phyloP scores from a whole-genome alignment of 1,139 yeast genomes.

The Kurtzmaniella quercitrusa region DNA sequence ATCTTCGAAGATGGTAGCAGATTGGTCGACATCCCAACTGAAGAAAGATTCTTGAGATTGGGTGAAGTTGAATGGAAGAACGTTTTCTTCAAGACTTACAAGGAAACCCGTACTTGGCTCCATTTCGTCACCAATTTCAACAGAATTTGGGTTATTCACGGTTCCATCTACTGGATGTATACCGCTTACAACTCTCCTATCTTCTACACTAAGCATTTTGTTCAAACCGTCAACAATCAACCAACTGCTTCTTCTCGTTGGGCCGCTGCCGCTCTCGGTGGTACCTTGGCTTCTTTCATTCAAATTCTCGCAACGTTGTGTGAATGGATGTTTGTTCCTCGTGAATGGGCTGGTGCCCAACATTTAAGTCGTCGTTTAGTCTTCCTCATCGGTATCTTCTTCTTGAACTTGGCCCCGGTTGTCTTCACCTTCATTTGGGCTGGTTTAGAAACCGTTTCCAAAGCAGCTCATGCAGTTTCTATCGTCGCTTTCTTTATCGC shows the following conservation, averaged over 20 bases:
- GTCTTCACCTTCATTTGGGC: conserved; percentile 84
- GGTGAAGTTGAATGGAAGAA: conserved; percentile 93
- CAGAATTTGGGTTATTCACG: conserved; percentile 96
- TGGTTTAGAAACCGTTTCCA: conserved; percentile 63
- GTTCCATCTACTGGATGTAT: conserved; percentile 90
- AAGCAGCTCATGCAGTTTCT: conserved; percentile 76
- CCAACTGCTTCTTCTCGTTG: conserved; percentile 87
- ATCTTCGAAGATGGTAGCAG: conserved; percentile 88
- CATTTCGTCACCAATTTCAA: conserved; percentile 93
- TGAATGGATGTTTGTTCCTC: conserved; percentile 96
- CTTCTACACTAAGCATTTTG: conserved; percentile 80
- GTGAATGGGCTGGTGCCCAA: conserved; percentile 99
- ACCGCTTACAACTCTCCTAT: conserved; percentile 90
- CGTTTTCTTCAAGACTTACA: conserved; percentile 94
- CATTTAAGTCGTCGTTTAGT: conserved; percentile 84
- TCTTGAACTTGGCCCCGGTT: conserved; percentile 78
- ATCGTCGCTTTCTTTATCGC: conserved; percentile 91
- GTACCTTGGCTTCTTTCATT: conserved; percentile 75
- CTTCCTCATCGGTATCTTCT: conserved; percentile 65
- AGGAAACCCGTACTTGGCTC: conserved; percentile 97
- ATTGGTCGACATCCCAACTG: conserved; percentile 83
- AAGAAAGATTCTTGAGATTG: conserved; percentile 82
- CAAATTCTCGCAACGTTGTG: conserved; percentile 85
- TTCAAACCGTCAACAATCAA: conserved; percentile 75
- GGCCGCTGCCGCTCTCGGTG: conserved; percentile 93